These are phyloP conservation scores for Phialophora tarda DNA, from an alignment of 2,329 filamentous ascomycete genomes.

Conservation along the genomic window DNA sequence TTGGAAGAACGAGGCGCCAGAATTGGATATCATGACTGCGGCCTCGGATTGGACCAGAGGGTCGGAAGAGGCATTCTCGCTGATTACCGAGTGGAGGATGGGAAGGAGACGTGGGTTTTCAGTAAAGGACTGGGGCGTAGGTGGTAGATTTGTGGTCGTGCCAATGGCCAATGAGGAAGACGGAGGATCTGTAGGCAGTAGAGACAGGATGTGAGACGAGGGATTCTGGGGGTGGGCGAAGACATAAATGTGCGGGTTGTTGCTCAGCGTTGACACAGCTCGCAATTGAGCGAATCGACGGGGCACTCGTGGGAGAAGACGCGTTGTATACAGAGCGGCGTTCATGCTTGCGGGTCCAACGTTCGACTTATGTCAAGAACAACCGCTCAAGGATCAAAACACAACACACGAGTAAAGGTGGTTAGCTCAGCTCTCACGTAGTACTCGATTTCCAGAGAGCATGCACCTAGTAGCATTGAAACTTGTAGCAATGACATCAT, in stretches of 20 bases:
- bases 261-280: slow-evolving; percentile 32
- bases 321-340: neutral
- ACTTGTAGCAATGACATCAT: neutral
- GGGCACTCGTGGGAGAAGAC: slow-evolving; percentile 16
- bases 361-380: neutral
- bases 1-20: slow-evolving; percentile 49
- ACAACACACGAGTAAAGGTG: neutral
- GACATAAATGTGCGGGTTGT: slow-evolving; percentile 38
- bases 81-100: slow-evolving; percentile 62
- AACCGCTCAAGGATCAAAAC: neutral
- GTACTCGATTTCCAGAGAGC: neutral
- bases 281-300: slow-evolving; percentile 24
- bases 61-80: slow-evolving; percentile 60
- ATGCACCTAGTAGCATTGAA: no score
- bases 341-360: slow-evolving; percentile 15
- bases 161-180: slow-evolving; percentile 61
- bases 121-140: slow-evolving; percentile 61
- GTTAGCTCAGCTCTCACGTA: neutral
- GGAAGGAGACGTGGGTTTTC: slow-evolving; percentile 63
- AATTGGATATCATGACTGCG: slow-evolving; percentile 63
- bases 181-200: slow-evolving; percentile 61
- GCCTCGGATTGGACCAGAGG: slow-evolving; percentile 64
- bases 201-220: slow-evolving; percentile 56
- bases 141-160: slow-evolving; percentile 56
- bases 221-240: slow-evolving; percentile 48